Percentiles rank a stretch among this genome's conserved stretches.
Evolutionary conservation across 805 yeast species (phyloP).

Genomic region (Kuraishia capsulata): DNA sequence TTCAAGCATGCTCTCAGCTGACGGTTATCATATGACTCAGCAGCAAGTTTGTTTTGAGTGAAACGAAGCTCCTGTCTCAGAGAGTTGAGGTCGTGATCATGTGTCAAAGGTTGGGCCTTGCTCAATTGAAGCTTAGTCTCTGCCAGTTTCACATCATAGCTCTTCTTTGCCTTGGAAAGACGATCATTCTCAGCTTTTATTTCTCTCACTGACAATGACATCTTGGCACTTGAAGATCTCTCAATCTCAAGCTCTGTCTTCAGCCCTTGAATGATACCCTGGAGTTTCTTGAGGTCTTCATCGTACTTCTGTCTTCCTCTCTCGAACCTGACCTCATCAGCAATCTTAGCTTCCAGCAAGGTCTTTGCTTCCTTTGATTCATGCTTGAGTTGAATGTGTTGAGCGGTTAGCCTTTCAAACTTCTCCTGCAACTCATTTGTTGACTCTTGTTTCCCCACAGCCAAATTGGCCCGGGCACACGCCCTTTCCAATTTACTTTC

Average conservation of each 20-base stretch:
- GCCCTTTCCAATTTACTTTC: background rate
- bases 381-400: conserved; percentile 31
- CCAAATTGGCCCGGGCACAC: background rate
- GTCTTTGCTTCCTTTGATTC: conserved; percentile 33
- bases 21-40: conserved; percentile 53
- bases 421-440: conserved; percentile 19
- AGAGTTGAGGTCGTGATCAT: conserved; percentile 34
- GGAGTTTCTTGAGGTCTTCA: conserved; percentile 27
- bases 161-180: conserved; percentile 18
- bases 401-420: conserved; percentile 14
- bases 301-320: conserved; percentile 36
- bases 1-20: conserved; percentile 33
- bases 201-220: conserved; percentile 16
- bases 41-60: conserved; percentile 54
- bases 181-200: conserved; percentile 25
- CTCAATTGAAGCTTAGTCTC: conserved; percentile 20
- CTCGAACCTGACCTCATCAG: conserved; percentile 32
- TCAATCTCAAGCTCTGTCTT: conserved; percentile 19
- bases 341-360: conserved; percentile 29
- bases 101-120: conserved; percentile 7
- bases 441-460: background rate
- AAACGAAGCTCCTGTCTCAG: conserved; percentile 11
- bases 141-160: conserved; percentile 20
- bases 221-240: conserved; percentile 12
- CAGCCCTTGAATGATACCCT: conserved; percentile 18